Evolutionary conservation across 1,284 basidiomycete genomes (phyloP).

Genomic region (Afroboletus lepidellus): DNA sequence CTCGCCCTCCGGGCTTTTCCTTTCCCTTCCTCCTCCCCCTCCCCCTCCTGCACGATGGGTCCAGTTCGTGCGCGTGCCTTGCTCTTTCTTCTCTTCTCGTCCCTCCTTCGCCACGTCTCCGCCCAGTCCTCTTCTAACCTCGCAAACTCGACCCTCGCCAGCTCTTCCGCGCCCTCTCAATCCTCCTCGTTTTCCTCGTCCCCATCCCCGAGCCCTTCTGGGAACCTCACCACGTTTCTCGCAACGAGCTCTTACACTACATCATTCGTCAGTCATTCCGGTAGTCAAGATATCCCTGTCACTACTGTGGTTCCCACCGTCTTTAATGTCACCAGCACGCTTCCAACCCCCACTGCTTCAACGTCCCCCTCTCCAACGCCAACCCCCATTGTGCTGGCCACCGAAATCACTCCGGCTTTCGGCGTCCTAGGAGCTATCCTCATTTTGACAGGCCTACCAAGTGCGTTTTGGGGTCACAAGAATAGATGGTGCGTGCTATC

Average conservation of each 20-base stretch:
- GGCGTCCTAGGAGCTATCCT: slow-evolving; percentile 86
- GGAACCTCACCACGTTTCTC: slow-evolving; percentile 45
- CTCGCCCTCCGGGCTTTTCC: neutral
- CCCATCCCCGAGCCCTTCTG: slow-evolving; percentile 10
- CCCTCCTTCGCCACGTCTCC: slow-evolving; percentile 21
- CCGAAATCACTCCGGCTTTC: slow-evolving; percentile 84
- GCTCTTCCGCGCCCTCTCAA: slow-evolving; percentile 8
- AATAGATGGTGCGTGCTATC: slow-evolving; percentile 71
- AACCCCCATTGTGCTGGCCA: slow-evolving; percentile 60
- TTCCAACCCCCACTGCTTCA: slow-evolving; percentile 40
- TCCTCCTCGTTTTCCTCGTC: too few relatives aligned
- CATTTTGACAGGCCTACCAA: slow-evolving; percentile 86
- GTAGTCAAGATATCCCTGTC: slow-evolving; percentile 45
- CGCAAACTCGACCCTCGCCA: slow-evolving; percentile 11
- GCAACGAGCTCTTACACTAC: slow-evolving; percentile 49
- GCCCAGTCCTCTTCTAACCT: slow-evolving; percentile 26
- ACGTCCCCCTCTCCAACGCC: slow-evolving; percentile 49
- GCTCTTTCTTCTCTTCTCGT: slow-evolving; percentile 24
- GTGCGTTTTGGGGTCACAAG: slow-evolving; percentile 90
- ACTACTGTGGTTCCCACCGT: slow-evolving; percentile 55
- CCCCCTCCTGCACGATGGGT: slow-evolving; percentile 17
- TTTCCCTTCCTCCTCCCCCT: neutral
- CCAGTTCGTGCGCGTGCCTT: slow-evolving; percentile 3
- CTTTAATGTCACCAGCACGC: slow-evolving; percentile 57
- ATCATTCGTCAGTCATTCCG: slow-evolving; percentile 48